Evolutionary conservation across 176 grass and related monocot species (phyloP).

Genomic region (Aegilops sharonensis): DNA sequence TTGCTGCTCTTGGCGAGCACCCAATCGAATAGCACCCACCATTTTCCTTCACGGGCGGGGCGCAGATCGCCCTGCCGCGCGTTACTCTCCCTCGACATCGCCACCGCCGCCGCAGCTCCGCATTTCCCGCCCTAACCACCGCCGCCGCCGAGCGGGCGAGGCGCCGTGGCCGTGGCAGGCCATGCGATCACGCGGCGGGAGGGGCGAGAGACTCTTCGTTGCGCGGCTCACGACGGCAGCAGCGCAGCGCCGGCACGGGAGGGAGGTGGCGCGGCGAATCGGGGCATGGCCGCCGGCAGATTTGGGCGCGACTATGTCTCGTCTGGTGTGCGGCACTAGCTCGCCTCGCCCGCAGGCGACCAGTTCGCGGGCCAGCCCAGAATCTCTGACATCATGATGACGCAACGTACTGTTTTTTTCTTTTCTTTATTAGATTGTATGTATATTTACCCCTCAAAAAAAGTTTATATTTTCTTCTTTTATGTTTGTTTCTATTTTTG

Average conservation of each 20-base stretch:
- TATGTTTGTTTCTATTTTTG: too few relatives aligned
- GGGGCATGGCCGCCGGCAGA: too few relatives aligned
- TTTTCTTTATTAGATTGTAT: too few relatives aligned
- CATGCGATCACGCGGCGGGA: neutral
- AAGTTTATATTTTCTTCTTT: too few relatives aligned
- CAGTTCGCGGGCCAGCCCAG: too few relatives aligned
- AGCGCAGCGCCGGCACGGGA: neutral
- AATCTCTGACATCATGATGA: too few relatives aligned
- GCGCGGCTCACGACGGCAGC: neutral
- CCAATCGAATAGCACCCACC: neutral
- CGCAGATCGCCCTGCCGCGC: neutral
- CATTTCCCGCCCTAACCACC: neutral
- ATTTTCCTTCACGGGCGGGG: neutral
- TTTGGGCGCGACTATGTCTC: too few relatives aligned
- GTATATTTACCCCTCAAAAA: too few relatives aligned
- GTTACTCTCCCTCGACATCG: too few relatives aligned
- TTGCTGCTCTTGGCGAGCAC: neutral
- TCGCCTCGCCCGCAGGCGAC: too few relatives aligned
- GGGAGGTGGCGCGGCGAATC: neutral
- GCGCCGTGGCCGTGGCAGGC: neutral
- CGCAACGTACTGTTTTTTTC: too few relatives aligned
- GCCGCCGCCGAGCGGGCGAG: neutral
- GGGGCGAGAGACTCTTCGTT: neutral
- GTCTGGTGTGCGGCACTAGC: too few relatives aligned
- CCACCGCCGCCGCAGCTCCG: neutral